Percentiles rank a stretch among this genome's conserved stretches.
phyloP scores from a whole-genome alignment of 176 grass and related monocot species.

The Dendrocalamus sinicus region DNA sequence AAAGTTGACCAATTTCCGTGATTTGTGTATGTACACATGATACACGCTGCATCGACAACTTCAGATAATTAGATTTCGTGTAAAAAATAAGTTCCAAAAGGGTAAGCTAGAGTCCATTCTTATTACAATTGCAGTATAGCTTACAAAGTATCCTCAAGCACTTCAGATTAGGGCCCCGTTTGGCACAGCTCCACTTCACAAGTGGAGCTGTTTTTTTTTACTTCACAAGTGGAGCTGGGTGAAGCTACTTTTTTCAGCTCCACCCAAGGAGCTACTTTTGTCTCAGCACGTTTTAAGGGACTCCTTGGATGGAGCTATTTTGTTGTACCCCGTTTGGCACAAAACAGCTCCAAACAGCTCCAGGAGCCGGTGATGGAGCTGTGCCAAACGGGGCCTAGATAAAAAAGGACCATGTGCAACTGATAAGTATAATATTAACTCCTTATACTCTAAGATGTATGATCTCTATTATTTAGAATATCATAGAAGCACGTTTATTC shows the following conservation, averaged over 20 bases:
- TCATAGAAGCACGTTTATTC: background rate
- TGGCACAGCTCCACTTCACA: too few relatives aligned
- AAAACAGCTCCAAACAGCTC: too few relatives aligned
- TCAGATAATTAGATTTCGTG: conserved; percentile 47
- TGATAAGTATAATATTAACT: conserved; percentile 24
- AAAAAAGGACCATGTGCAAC: background rate
- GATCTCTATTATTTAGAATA: background rate
- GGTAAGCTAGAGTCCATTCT: background rate
- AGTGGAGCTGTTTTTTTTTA: too few relatives aligned
- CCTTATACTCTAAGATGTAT: background rate
- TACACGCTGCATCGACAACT: conserved; percentile 76
- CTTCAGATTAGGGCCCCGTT: too few relatives aligned
- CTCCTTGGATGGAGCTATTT: too few relatives aligned
- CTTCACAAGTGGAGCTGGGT: too few relatives aligned
- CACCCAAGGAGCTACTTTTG: too few relatives aligned
- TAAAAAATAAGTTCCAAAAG: conserved; percentile 23
- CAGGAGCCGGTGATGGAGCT: too few relatives aligned
- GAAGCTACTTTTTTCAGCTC: too few relatives aligned
- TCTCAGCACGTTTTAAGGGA: too few relatives aligned
- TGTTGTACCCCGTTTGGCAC: too few relatives aligned
- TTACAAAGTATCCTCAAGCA: conserved; percentile 23
- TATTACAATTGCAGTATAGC: background rate
- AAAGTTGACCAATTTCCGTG: conserved; percentile 75
- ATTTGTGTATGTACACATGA: conserved; percentile 99
- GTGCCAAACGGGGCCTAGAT: too few relatives aligned